A percentile compares a stretch with the other conserved stretches of the same genome.
Evolutionary conservation across 176 grass and related monocot genomes (phyloP).

Genomic region (Bonia amplexicaulis): DNA sequence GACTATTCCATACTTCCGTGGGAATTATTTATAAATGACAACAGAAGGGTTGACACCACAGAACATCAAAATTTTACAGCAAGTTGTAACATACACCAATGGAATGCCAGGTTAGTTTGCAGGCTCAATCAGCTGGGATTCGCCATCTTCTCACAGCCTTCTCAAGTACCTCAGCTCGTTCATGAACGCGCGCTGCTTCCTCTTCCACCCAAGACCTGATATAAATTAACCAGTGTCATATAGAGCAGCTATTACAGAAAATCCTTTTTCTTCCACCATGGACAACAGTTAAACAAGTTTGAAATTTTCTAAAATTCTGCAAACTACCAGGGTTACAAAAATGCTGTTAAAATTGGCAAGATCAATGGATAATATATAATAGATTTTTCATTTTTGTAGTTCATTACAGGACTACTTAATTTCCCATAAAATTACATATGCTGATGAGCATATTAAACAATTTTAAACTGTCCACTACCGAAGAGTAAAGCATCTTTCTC

Average conservation of each 20-base stretch:
- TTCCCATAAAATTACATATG: background rate
- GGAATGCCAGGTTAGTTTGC: background rate
- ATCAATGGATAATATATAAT: background rate
- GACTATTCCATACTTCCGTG: background rate
- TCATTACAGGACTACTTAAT: background rate
- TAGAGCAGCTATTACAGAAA: background rate
- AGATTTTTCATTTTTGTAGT: background rate
- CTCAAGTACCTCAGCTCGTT: conserved; percentile 37
- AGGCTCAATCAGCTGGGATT: conserved; percentile 22
- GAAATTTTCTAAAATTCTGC: background rate
- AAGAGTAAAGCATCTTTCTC: background rate
- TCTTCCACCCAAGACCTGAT: conserved; percentile 67
- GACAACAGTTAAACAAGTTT: background rate
- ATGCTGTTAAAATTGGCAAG: background rate
- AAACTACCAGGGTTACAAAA: background rate
- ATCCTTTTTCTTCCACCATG: background rate
- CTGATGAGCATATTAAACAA: background rate
- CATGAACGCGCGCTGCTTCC: conserved; percentile 37
- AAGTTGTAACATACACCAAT: background rate
- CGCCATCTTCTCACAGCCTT: conserved; percentile 62
- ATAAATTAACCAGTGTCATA: background rate
- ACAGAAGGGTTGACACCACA: background rate
- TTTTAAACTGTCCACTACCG: background rate
- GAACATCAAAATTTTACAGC: background rate
- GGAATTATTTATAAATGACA: background rate